Base-by-base conservation (phyloP, 352 stramenopile species). In the Globisporangium camurandrum region DNA sequence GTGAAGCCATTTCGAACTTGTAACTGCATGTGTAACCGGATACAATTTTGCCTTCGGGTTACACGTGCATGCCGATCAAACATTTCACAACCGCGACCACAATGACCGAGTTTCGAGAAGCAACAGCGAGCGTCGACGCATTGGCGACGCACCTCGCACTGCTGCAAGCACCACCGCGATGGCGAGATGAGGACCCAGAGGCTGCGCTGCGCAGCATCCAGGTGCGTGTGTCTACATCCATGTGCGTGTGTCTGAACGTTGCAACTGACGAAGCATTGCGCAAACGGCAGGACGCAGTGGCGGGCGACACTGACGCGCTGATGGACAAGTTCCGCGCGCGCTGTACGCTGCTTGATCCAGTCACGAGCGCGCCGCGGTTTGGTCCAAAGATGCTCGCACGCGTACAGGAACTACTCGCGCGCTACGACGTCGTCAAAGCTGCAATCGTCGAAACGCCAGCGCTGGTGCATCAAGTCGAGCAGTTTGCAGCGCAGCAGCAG, bases 361-460 rank as follows among this genome's bases (percentile, higher is more conserved):
- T 91, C 41, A 88, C 82, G 40, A 75, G 80, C 31, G 59, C 75
- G 23, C 75, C 79, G 38, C 75, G 82, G 8, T 90, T 89, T 26
- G 82, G 82, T 0, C 79, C 82, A 19, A 86, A 86, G 53, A 93
- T 87, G 67, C 56, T 86, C 55, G 58, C 62, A 8, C 84, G 75
- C 51, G 82, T 90, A 8, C 53, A 70, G 31, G 64, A 67, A 30
- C 49, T 93, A 57, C 57, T 89, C 47, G 38, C 43, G 43, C 60
- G 61, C 19, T 86, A 82, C 31, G 71, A 89, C 24, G 46, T 43
- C 3, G 38, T 86, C n/a, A 57, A 67, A 34, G 38, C 57, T 2
- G 49, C 64, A 28, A n/a, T 77, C 34, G 48, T 65, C 28, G 46
- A 64, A 57, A 67, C 2, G 23, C 66, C 24, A 19, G 51, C 54